phyloP scores from a whole-genome alignment of 2,329 filamentous ascomycete genomes.

The Mycosphaerella sp. region DNA sequence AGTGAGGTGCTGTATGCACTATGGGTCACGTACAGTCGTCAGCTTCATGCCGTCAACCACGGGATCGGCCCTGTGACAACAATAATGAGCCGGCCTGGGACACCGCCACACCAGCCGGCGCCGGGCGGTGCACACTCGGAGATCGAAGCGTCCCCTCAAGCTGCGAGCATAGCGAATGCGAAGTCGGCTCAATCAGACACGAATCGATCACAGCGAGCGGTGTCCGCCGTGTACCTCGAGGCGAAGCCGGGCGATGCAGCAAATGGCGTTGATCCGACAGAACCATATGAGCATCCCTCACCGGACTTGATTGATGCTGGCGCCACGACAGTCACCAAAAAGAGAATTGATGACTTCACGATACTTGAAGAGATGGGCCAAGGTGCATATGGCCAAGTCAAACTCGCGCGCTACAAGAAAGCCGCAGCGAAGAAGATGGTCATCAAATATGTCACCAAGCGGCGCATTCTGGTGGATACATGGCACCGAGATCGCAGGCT shows the following conservation, averaged over 20 bases:
- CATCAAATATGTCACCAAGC: slow-evolving; percentile 96
- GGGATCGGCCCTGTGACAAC: slow-evolving; percentile 58
- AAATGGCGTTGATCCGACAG: slow-evolving; percentile 18
- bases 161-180: background rate
- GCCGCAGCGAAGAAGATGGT: slow-evolving; percentile 70
- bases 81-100: slow-evolving; percentile 56
- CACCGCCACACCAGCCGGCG: slow-evolving; percentile 65
- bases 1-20: slow-evolving; percentile 86
- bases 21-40: slow-evolving; percentile 94
- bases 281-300: slow-evolving; percentile 36
- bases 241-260: background rate
- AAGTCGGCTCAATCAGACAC: slow-evolving; percentile 16
- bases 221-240: slow-evolving; percentile 3
- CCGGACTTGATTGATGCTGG: slow-evolving; percentile 32
- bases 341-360: slow-evolving; percentile 80
- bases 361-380: slow-evolving; percentile 98
- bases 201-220: background rate
- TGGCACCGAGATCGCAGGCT: slow-evolving; percentile 92
- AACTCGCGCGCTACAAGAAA: slow-evolving; percentile 80
- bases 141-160: slow-evolving; percentile 5
- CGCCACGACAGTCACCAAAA: slow-evolving; percentile 50
- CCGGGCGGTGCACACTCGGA: slow-evolving; percentile 17
- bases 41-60: slow-evolving; percentile 70
- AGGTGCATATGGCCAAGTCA: slow-evolving; percentile 95
- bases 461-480: slow-evolving; percentile 92